These are phyloP conservation scores for Botryobasidium botryosum DNA, from an alignment of 768 basidiomycete species.

Conservation along the genomic window DNA sequence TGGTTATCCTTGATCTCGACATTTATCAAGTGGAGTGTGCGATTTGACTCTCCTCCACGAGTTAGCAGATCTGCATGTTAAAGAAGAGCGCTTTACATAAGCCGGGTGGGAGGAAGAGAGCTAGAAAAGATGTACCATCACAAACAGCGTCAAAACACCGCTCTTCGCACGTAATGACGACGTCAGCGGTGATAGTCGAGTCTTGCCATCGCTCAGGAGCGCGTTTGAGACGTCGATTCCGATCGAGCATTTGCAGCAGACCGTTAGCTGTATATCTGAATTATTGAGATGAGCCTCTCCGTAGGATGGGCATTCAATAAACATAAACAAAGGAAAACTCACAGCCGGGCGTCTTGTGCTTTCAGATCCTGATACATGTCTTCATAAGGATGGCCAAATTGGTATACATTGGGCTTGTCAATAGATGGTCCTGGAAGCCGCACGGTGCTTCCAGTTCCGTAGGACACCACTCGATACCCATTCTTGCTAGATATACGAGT, in stretches of 20 bases:
- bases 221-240: slow-evolving; percentile 77
- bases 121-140: slow-evolving; percentile 47
- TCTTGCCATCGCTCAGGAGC: slow-evolving; percentile 99
- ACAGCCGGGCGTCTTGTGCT: slow-evolving; percentile 71
- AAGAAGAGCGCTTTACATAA: not conserved
- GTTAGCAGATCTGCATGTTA: slow-evolving; percentile 49
- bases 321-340: slow-evolving; percentile 18
- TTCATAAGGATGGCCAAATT: slow-evolving; percentile 95
- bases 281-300: not conserved
- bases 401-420: slow-evolving; percentile 94
- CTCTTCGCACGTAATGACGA: slow-evolving; percentile 98
- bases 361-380: slow-evolving; percentile 83
- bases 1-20: slow-evolving; percentile 99
- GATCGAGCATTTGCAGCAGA: slow-evolving; percentile 86
- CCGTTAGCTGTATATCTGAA: slow-evolving; percentile 85
- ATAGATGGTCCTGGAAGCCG: slow-evolving; percentile 90
- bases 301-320: not conserved
- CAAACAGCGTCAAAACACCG: slow-evolving; percentile 97
- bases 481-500: no score
- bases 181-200: slow-evolving; percentile 69
- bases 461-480: slow-evolving; percentile 80
- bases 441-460: slow-evolving; percentile 92
- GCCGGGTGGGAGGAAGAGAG: slow-evolving; percentile 7
- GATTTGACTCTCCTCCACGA: slow-evolving; percentile 82
- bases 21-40: slow-evolving; percentile 90